phyloP scores from a whole-genome alignment of 495 filamentous ascomycete species.

The Cladorrhinum samala region DNA sequence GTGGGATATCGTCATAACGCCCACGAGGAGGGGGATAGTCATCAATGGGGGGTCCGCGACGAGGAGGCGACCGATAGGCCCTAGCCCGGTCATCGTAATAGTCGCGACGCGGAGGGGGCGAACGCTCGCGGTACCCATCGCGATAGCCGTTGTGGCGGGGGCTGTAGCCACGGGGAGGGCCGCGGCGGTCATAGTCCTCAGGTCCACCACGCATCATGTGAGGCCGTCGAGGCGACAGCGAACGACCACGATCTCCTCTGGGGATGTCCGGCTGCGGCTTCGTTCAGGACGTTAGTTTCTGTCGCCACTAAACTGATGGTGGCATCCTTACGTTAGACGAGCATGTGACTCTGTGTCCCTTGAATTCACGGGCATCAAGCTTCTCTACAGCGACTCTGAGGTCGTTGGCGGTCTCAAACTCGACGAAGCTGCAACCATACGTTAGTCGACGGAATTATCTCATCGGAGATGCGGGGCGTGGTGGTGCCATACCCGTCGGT shows the following conservation, averaged over 20 bases:
- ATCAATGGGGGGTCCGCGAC: slow-evolving; percentile 63
- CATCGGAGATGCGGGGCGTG: neutral
- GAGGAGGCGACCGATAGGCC: slow-evolving; percentile 66
- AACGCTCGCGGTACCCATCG: slow-evolving; percentile 81
- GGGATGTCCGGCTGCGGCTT: slow-evolving; percentile 61
- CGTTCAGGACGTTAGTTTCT: slow-evolving; percentile 2
- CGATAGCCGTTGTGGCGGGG: slow-evolving; percentile 50
- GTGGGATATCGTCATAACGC: slow-evolving; percentile 49
- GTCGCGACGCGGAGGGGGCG: slow-evolving; percentile 58
- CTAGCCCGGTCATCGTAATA: slow-evolving; percentile 79
- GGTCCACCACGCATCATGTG: slow-evolving; percentile 52
- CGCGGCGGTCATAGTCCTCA: slow-evolving; percentile 72
- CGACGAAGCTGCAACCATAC: slow-evolving; percentile 68
- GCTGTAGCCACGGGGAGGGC: slow-evolving; percentile 73
- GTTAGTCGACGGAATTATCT: slow-evolving; percentile 20
- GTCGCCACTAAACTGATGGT: too few species aligned
- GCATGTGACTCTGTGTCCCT: slow-evolving; percentile 76
- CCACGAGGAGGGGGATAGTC: slow-evolving; percentile 64
- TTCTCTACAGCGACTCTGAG: slow-evolving; percentile 87
- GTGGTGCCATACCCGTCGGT: slow-evolving; percentile 73
- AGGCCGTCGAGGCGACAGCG: slow-evolving; percentile 55
- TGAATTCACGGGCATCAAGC: slow-evolving; percentile 86
- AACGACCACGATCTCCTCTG: slow-evolving; percentile 64
- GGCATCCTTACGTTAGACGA: slow-evolving; percentile 79
- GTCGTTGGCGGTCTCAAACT: slow-evolving; percentile 90